A percentile compares a stretch with the other conserved stretches of the same genome.
Evolutionary conservation across 306 rosid genomes (phyloP).

Genomic region (Prunus padus): DNA sequence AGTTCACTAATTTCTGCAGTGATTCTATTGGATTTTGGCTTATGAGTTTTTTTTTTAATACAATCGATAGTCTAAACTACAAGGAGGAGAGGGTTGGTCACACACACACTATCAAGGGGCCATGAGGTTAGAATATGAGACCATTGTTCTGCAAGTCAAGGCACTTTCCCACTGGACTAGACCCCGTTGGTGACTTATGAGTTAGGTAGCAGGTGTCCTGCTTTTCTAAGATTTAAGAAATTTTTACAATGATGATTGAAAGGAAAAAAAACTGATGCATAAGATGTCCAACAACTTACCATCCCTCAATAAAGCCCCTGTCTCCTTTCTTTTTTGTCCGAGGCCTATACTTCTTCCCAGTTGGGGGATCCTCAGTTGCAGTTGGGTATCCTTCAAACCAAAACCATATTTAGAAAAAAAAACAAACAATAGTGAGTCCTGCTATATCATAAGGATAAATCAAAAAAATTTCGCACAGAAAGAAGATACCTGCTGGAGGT

Average conservation of each 20-base stretch:
- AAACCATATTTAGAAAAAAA: background rate
- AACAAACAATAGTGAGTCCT: constrained; percentile 8
- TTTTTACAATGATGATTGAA: background rate
- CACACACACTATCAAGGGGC: too few relatives aligned
- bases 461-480: background rate
- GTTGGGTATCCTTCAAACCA: constrained; percentile 67
- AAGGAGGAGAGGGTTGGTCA: too few relatives aligned
- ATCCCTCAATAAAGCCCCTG: constrained; percentile 79
- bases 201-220: background rate
- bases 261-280: background rate
- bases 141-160: too few relatives aligned
- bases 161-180: too few relatives aligned
- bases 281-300: constrained; percentile 36
- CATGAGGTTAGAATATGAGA: too few relatives aligned
- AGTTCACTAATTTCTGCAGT: background rate
- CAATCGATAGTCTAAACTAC: too few relatives aligned
- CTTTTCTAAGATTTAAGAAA: background rate
- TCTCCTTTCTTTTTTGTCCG: constrained; percentile 61
- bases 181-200: too few relatives aligned
- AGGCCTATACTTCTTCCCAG: constrained; percentile 36
- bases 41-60: background rate
- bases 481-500: constrained; percentile 58
- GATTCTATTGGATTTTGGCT: background rate
- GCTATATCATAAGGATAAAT: background rate
- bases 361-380: constrained; percentile 38